Evolutionary conservation across 345 rosid species (phyloP).

Genomic region (Rhizophora mangle): DNA sequence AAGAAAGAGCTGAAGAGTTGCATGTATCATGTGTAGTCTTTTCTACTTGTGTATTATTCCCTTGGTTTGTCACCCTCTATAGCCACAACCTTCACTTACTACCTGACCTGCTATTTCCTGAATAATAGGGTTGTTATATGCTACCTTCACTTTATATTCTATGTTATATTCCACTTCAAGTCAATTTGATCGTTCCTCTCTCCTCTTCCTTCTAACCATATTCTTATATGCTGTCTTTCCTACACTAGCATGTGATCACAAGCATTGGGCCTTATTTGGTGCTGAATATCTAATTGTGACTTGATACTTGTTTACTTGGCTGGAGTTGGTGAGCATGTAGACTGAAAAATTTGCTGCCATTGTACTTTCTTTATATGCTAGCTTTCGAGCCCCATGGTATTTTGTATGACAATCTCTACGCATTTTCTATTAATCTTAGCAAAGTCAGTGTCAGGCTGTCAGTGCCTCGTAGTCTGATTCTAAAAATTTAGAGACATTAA

Average conservation of each 20-base stretch:
- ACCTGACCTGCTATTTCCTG: too few relatives aligned
- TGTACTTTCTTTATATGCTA: background rate
- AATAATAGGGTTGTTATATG: too few relatives aligned
- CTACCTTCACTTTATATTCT: background rate
- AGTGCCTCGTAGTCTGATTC: background rate
- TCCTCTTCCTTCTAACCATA: background rate
- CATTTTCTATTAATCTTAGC: too few relatives aligned
- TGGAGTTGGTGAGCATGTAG: background rate
- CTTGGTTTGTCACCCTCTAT: slow-evolving; percentile 4
- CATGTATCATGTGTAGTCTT: slow-evolving; percentile 4
- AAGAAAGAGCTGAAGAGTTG: background rate
- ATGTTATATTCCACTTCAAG: slow-evolving; percentile 5
- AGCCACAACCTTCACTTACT: too few relatives aligned
- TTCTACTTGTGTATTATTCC: slow-evolving; percentile 13
- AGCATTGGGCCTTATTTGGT: background rate
- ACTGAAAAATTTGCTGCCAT: background rate
- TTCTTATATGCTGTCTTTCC: background rate
- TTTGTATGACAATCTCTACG: background rate
- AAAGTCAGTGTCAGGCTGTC: too few relatives aligned
- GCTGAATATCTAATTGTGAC: background rate
- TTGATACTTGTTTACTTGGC: background rate
- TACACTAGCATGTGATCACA: background rate
- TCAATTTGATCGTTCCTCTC: background rate
- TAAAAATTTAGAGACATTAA: slow-evolving; percentile 15
- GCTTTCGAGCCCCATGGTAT: slow-evolving; percentile 1